phyloP scores from a whole-genome alignment of 2,329 filamentous ascomycete species.

The Aspergillus melleus region DNA sequence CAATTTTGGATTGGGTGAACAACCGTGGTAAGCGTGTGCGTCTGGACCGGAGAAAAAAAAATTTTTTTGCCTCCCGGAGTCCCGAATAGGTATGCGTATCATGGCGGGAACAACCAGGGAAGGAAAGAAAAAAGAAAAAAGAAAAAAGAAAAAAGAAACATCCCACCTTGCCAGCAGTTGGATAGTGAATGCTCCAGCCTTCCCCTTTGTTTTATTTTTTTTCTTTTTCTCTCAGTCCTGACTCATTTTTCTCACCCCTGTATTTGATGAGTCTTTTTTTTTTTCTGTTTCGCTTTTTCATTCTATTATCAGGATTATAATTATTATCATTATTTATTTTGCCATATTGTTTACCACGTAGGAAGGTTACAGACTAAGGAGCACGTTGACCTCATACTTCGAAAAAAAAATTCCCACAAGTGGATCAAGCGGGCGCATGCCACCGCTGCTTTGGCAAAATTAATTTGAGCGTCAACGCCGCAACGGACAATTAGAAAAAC shows the following conservation, averaged over 20 bases:
- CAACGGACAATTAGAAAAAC: constrained; percentile 16
- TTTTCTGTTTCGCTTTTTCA: background rate
- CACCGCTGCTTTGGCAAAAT: constrained; percentile 12
- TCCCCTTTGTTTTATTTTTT: background rate
- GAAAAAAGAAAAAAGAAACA: background rate
- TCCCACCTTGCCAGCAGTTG: background rate
- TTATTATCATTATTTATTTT: background rate
- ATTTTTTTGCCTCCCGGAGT: constrained; percentile 4
- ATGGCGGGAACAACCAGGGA: background rate
- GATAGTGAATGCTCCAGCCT: background rate
- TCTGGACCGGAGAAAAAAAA: background rate
- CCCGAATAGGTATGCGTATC: background rate
- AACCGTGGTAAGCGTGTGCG: constrained; percentile 15
- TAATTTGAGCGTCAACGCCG: background rate
- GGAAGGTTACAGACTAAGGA: no score
- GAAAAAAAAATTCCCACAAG: constrained; percentile 11
- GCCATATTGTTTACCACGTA: constrained; percentile 1
- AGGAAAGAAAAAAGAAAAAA: background rate
- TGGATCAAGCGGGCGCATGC: constrained; percentile 22
- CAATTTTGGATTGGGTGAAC: constrained; percentile 12
- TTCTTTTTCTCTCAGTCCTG: background rate
- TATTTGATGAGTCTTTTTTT: background rate
- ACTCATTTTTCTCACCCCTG: background rate
- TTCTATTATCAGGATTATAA: background rate
- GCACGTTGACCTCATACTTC: constrained; percentile 15